Base-by-base conservation (phyloP, 2,329 filamentous ascomycete species). In the Aspergillus awamori region DNA sequence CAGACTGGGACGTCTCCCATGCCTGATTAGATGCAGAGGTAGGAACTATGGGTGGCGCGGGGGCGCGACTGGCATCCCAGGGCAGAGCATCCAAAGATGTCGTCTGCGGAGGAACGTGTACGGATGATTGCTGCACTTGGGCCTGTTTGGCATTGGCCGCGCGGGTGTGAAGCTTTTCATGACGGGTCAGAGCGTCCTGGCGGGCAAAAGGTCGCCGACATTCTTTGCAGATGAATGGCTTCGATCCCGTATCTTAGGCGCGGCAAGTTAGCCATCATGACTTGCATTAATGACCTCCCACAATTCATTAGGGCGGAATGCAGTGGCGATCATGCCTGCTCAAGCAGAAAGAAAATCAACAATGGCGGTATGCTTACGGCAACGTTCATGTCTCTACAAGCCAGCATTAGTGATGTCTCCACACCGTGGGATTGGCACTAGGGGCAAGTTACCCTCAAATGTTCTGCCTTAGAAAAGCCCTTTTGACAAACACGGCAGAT, bases 181-280 rank as follows among this genome's bases (percentile, higher is more conserved):
- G 79, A 10, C 79, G 77, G 36, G 74, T 74, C n/a, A 80, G 74
- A 15, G 79, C 77, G 69, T 81, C 79, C 63, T 80, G 76, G 49
- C 79, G 73, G 17, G 76, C 75, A 67, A 81, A 81, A 4, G 77
- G 73, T 49, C 78, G 70, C 17, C 70, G 68, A 61, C 79, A 80
- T 53, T 75, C 69, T 67, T 74, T 76, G 64, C 79, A 81, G 51
- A 73, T 67, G 57, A 75, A 81, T 17, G 78, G 79, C 64, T 76
- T 77, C 10, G 73, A 73, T 51, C 77, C 77, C 47, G 77, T 79
- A 62, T 79, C 76, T 78, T 65, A 11, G 41, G 17, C 17, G n/a
- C 28, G 56, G 20, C 61, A 47, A 45, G 63, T 74, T 58, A 72
- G 70, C 60, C 39, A 57, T 59, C 59, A 54, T 55, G 58, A 17